Percentiles rank a stretch among this genome's conserved stretches.
Evolutionary conservation across 805 yeast species (phyloP).

Genomic region (Candida palmyrensis): DNA sequence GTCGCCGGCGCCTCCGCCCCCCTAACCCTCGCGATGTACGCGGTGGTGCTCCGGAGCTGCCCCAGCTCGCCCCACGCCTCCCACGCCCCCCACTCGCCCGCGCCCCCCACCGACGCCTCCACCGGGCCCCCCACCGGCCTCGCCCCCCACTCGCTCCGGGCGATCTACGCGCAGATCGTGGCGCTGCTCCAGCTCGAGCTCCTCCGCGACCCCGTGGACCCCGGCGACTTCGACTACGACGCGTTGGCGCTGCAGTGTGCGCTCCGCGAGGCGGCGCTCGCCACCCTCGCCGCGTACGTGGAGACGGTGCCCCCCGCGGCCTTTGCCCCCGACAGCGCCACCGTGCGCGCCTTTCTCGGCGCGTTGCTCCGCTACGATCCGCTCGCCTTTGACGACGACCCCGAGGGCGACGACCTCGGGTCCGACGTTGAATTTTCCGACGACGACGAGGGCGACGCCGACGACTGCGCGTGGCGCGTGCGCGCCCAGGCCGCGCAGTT

Average conservation of each 20-base stretch:
- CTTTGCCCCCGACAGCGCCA: slow-evolving; percentile 7
- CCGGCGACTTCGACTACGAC: slow-evolving; percentile 41
- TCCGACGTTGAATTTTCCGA: slow-evolving; percentile 34
- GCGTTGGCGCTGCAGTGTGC: slow-evolving; percentile 38
- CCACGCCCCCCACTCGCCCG: too few relatives aligned
- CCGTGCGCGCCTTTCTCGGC: too few relatives aligned
- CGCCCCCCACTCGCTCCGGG: too few relatives aligned
- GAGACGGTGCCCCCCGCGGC: slow-evolving; percentile 10
- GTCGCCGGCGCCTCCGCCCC: too few relatives aligned
- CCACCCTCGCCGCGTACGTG: slow-evolving; percentile 33
- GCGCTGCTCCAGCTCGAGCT: slow-evolving; percentile 18
- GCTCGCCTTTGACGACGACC: slow-evolving; percentile 12
- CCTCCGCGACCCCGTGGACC: slow-evolving; percentile 11
- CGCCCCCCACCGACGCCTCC: too few relatives aligned
- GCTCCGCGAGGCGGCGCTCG: slow-evolving; percentile 47
- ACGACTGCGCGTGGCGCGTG: slow-evolving; percentile 55
- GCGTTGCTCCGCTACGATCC: slow-evolving; percentile 30
- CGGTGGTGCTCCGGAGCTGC: too few relatives aligned
- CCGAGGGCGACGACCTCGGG: slow-evolving; percentile 29
- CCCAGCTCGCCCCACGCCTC: too few relatives aligned
- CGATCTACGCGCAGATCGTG: slow-evolving; percentile 14
- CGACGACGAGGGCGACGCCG: slow-evolving; percentile 37
- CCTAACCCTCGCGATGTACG: too few relatives aligned
- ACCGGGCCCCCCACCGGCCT: too few relatives aligned
- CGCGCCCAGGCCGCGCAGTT: slow-evolving; percentile 47